Percentiles rank a stretch among this genome's conserved stretches.
These are phyloP conservation scores for Monascus purpureus DNA, from an alignment of 495 filamentous ascomycete genomes.

Conservation along the genomic window DNA sequence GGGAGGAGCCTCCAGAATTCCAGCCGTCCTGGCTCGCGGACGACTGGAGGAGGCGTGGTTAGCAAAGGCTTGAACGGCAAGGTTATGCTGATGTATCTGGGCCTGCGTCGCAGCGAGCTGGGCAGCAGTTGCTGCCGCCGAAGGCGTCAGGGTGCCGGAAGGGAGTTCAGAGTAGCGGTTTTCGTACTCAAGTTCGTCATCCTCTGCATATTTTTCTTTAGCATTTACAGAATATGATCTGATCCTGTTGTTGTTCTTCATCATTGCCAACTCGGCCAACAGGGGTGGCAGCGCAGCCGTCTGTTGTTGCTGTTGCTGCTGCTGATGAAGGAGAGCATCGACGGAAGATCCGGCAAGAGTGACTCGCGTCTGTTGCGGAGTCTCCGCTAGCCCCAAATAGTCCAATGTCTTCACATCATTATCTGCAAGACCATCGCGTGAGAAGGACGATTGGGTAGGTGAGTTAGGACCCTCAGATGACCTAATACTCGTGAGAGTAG, in stretches of 20 bases:
- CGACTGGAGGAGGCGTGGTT: constrained; percentile 67
- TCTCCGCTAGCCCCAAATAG: constrained; percentile 89
- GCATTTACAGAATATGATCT: constrained; percentile 97
- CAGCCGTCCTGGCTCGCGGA: constrained; percentile 78
- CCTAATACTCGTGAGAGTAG: constrained; percentile 73
- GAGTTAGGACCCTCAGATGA: constrained; percentile 86
- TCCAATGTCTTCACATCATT: constrained; percentile 90
- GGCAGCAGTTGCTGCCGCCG: constrained; percentile 53
- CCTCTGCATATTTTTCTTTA: constrained; percentile 90
- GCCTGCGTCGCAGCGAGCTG: constrained; percentile 72
- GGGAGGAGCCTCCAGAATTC: constrained; percentile 74
- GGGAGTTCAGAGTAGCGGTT: constrained; percentile 41
- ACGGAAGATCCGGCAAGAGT: constrained; percentile 45
- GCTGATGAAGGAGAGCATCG: constrained; percentile 36
- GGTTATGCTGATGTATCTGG: constrained; percentile 83
- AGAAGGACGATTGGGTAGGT: constrained; percentile 79
- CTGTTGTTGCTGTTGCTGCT: constrained; percentile 41
- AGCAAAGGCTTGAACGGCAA: constrained; percentile 84
- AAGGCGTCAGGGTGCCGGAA: constrained; percentile 56
- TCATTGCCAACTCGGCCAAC: constrained; percentile 64
- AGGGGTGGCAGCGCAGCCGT: constrained; percentile 48
- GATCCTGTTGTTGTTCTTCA: constrained; percentile 72
- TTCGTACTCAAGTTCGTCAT: constrained; percentile 74
- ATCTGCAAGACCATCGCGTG: constrained; percentile 72
- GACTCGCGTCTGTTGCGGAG: constrained; percentile 67